Evolutionary conservation across 352 stramenopile species (phyloP).

Genomic region (Pythium brassicae): DNA sequence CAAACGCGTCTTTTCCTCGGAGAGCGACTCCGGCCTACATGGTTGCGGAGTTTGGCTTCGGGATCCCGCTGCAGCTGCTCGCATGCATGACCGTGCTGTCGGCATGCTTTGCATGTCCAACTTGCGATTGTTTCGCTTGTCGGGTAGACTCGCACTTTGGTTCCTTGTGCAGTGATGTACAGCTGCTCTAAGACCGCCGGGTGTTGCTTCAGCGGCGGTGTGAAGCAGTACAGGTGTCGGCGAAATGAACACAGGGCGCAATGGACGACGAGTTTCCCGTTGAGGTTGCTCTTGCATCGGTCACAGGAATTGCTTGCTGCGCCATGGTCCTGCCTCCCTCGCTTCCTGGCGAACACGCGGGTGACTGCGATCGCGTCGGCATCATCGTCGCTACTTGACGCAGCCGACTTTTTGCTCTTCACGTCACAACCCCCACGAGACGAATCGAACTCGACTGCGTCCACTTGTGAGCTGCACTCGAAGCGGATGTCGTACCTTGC

Average conservation of each 20-base stretch:
- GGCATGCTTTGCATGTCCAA: constrained; percentile 27
- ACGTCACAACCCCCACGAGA: not conserved
- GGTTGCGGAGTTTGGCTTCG: not conserved
- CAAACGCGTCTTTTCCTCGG: not conserved
- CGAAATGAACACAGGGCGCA: constrained; percentile 47
- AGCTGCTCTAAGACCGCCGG: constrained; percentile 28
- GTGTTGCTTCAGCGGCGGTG: constrained; percentile 55
- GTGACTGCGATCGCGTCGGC: not conserved
- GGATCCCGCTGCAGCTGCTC: not conserved
- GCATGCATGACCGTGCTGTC: not conserved
- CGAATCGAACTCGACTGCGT: not conserved
- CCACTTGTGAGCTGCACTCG: not conserved
- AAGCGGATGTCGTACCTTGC: not conserved
- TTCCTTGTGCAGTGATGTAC: constrained; percentile 1
- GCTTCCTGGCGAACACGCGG: not conserved
- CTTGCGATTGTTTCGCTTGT: constrained; percentile 10
- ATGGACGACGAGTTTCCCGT: constrained; percentile 53
- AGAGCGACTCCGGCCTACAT: not conserved
- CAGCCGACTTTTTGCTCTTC: not conserved
- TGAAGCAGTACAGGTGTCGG: constrained; percentile 69
- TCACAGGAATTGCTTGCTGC: constrained; percentile 21
- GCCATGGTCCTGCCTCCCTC: not conserved
- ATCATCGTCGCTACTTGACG: not conserved
- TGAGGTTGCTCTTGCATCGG: constrained; percentile 60
- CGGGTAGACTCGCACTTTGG: constrained; percentile 6